These are phyloP conservation scores for Alternaria ethzedia DNA, from an alignment of 2,329 filamentous ascomycete species.

Conservation along the genomic window DNA sequence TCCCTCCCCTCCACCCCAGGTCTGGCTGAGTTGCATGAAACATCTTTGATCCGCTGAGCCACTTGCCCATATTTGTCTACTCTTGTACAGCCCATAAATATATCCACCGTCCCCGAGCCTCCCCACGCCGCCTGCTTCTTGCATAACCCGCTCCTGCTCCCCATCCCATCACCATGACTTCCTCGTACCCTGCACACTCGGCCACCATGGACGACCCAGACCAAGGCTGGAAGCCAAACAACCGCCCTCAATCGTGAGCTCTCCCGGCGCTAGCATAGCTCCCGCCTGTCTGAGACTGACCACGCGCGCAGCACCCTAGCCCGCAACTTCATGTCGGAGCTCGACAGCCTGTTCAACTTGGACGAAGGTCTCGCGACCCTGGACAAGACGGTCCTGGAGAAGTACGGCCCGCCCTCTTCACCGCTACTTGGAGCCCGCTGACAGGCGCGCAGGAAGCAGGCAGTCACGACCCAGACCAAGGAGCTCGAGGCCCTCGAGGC, in stretches of 20 bases:
- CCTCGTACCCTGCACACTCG: slow-evolving; percentile 19
- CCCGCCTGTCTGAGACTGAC: slow-evolving; percentile 30
- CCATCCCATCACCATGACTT: slow-evolving; percentile 15
- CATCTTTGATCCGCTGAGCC: slow-evolving; percentile 26
- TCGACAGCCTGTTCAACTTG: slow-evolving; percentile 89
- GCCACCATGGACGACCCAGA: slow-evolving; percentile 59
- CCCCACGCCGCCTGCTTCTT: slow-evolving; percentile 9
- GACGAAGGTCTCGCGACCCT: slow-evolving; percentile 78
- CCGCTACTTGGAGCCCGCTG: slow-evolving; percentile 5
- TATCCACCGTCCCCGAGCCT: slow-evolving; percentile 12
- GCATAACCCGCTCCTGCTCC: slow-evolving; percentile 3
- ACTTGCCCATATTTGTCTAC: slow-evolving; percentile 10
- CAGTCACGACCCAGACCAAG: slow-evolving; percentile 73
- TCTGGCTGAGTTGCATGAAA: slow-evolving; percentile 33
- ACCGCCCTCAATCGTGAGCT: slow-evolving; percentile 82
- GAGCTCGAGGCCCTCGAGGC: slow-evolving; percentile 88
- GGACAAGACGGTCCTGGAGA: slow-evolving; percentile 77
- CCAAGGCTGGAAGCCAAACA: slow-evolving; percentile 80
- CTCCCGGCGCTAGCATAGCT: slow-evolving; percentile 30
- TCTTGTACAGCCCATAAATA: slow-evolving; percentile 16
- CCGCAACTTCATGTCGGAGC: slow-evolving; percentile 81
- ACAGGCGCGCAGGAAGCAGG: slow-evolving; percentile 70
- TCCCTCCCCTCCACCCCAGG: slow-evolving; percentile 16
- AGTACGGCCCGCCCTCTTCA: slow-evolving; percentile 64
- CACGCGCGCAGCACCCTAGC: slow-evolving; percentile 74